Base-by-base conservation (phyloP, 208 protist genomes). In the Crithidia bombi region DNA sequence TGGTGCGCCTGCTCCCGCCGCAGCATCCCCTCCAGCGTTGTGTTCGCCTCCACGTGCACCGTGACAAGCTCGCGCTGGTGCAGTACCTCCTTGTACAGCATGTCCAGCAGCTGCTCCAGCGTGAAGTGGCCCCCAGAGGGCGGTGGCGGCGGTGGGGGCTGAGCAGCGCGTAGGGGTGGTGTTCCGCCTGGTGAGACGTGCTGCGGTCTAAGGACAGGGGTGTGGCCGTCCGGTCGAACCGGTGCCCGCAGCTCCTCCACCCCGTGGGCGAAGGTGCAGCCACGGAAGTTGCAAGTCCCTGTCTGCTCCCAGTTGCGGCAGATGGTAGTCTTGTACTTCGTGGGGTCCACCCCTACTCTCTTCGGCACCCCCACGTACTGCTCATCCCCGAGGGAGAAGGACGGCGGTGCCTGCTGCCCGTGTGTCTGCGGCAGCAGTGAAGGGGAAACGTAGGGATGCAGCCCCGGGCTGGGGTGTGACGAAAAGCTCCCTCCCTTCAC, bases 291-390 rank as follows among this genome's bases (percentile, higher is more conserved):
- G 70, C 87, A 92, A 14, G 66, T 78, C 3, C 87, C 87, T 11
- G 72, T 81, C 59, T 87, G 71, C 65, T 86, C 80, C 87, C 85
- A 94, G 74, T 94, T 94, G 26, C 89, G 81, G 66, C 89, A 94
- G 51, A 96, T 93, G 19, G 79, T 90, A 14, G 87, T 96, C 65
- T 96, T 92, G 79, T 93, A 96, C 66, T 89, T 90, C 55, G 82
- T 86, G 0, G 85, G 87, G 58, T 91, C 83, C 1, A 85, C 86
- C n/a, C 87, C 85, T 4, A 79, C 55, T 35, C 82, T 82, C 63
- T 90, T 87, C n/a, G 70, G 62, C 11, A 62, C 54, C 0, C 51
- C 70, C 19, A 78, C 70, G 44, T 68, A 77, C 46, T 80, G 66
- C 38, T 75, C 58, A 30, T 88, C 75, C 19, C 78, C 80, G 4